Conservation (phyloP, 2,329 filamentous ascomycete genomes). For the Stachybotrys elegans region DNA sequence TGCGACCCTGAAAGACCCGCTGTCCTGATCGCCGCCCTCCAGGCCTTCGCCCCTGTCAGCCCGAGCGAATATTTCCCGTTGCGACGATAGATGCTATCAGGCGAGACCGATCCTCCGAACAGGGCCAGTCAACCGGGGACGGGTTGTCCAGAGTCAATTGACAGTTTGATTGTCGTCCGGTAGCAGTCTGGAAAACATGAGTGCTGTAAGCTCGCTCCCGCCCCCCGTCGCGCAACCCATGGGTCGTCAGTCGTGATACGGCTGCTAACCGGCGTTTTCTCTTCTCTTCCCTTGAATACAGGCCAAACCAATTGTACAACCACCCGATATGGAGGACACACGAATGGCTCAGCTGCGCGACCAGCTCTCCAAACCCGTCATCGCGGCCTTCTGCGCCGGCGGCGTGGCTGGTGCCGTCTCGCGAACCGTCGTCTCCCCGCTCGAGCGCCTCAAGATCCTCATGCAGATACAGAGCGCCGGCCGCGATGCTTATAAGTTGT, state of each 20-base stretch:
- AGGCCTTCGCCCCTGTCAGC: no score
- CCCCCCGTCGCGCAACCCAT: no score
- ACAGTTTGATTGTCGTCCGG: conserved; percentile 2
- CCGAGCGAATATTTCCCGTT: background rate
- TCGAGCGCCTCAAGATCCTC: conserved; percentile 96
- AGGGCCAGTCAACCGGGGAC: conserved; percentile 13
- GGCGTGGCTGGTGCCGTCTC: conserved; percentile 96
- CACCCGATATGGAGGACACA: conserved; percentile 12
- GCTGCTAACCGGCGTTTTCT: no score
- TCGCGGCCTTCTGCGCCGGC: conserved; percentile 89
- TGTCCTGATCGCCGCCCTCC: no score
- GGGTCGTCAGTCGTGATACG: no score
- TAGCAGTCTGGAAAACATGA: no score
- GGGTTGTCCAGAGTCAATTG: conserved; percentile 4
- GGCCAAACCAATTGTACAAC: conserved; percentile 8
- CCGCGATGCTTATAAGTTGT: conserved; percentile 88
- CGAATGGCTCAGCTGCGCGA: conserved; percentile 33
- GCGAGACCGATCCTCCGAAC: conserved; percentile 9
- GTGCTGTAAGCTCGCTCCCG: no score
- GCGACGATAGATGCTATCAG: conserved; percentile 14
- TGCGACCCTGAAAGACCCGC: no score
- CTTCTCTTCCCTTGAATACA: conserved; percentile 15
- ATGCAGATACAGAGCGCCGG: conserved; percentile 92
- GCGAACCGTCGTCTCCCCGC: conserved; percentile 89
- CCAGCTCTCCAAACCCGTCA: conserved; percentile 71